Percentiles rank a stretch among this genome's conserved stretches.
These are phyloP conservation scores for Fibroporia radiculosa DNA, from an alignment of 768 basidiomycete species.

Conservation along the genomic window DNA sequence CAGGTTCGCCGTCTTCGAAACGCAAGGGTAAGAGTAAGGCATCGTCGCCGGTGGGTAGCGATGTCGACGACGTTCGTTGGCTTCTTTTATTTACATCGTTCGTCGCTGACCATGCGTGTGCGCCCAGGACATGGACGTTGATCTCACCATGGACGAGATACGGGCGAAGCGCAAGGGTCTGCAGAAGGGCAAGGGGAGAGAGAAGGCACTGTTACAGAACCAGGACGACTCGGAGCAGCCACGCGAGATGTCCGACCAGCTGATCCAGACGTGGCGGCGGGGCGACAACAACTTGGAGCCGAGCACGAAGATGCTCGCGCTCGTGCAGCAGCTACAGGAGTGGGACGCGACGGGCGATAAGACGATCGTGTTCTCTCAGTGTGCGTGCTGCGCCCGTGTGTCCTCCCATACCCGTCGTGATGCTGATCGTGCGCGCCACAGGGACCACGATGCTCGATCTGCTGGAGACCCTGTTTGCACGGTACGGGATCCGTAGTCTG, in stretches of 20 bases:
- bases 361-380: conserved; percentile 66
- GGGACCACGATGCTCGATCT: conserved; percentile 72
- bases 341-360: conserved; percentile 59
- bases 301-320: conserved; percentile 58
- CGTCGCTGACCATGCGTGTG: neutral
- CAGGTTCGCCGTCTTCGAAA: neutral
- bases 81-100: neutral
- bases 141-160: conserved; percentile 7
- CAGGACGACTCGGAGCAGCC: conserved; percentile 22
- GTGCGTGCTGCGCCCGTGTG: conserved; percentile 26
- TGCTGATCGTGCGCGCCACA: conserved; percentile 15
- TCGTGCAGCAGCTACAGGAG: conserved; percentile 48
- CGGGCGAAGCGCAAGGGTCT: conserved; percentile 21
- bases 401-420: neutral
- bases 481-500: conserved; percentile 49
- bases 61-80: conserved; percentile 4
- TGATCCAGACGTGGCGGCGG: conserved; percentile 47
- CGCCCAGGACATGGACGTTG: neutral
- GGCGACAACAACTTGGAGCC: conserved; percentile 58
- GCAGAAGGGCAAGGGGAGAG: conserved; percentile 18
- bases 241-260: conserved; percentile 4
- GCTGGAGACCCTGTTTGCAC: conserved; percentile 49
- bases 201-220: conserved; percentile 7
- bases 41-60: neutral
- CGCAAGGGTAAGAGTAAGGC: conserved; percentile 4